Evolutionary conservation across 2,329 filamentous ascomycete species (phyloP).

Genomic region (Grosmannia clavigera): DNA sequence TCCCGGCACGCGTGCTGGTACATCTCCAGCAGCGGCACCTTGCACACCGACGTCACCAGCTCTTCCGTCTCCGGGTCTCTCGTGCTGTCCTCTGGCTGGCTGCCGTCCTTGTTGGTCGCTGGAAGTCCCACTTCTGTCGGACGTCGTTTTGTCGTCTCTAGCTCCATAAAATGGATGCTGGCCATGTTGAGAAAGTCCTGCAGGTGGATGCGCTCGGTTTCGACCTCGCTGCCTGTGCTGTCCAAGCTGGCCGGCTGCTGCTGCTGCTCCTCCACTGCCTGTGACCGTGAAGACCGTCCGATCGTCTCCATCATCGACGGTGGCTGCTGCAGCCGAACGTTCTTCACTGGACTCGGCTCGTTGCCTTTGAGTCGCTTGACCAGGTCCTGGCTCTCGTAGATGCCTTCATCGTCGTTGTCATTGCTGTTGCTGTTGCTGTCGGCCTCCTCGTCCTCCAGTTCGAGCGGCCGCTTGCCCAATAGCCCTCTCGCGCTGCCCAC

Average conservation of each 20-base stretch:
- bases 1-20: conserved; percentile 94
- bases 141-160: conserved; percentile 88
- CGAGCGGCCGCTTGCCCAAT: conserved; percentile 60
- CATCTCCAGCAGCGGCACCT: conserved; percentile 81
- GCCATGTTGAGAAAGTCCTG: conserved; percentile 93
- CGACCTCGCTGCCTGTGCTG: conserved; percentile 19
- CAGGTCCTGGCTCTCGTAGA: conserved; percentile 44
- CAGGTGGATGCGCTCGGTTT: conserved; percentile 60
- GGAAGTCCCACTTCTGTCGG: conserved; percentile 48
- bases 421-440: conserved; percentile 19
- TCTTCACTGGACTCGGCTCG: conserved; percentile 67
- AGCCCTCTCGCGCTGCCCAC: conserved; percentile 62
- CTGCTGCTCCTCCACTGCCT: conserved; percentile 18
- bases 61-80: conserved; percentile 40
- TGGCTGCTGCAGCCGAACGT: conserved; percentile 55
- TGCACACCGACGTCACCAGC: conserved; percentile 81
- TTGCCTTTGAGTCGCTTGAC: conserved; percentile 60
- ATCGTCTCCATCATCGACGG: conserved; percentile 54
- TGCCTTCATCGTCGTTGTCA: conserved; percentile 24
- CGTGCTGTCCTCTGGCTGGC: conserved; percentile 16
- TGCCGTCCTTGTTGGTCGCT: conserved; percentile 13
- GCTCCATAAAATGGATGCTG: conserved; percentile 94
- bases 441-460: conserved; percentile 47
- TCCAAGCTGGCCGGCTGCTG: conserved; percentile 14
- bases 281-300: conserved; percentile 42